Evolutionary conservation across 2,329 filamentous ascomycete species (phyloP).

Genomic region (Pseudogymnoascus destructans): DNA sequence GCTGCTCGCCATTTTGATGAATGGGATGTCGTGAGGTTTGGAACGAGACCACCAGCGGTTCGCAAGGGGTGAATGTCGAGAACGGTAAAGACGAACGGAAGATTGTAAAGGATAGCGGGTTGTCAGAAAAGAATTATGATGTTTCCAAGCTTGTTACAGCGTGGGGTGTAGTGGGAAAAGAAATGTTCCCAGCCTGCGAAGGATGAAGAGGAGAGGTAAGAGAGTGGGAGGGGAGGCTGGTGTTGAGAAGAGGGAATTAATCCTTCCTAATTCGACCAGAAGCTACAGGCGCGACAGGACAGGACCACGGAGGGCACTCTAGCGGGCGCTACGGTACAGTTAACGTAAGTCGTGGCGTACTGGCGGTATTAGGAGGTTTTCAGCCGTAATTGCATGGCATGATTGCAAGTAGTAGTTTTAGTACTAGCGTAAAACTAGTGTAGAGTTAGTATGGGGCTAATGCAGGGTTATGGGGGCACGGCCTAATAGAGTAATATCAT

Average conservation of each 20-base stretch:
- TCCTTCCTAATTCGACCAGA: constrained; percentile 6
- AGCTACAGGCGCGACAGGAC: background rate
- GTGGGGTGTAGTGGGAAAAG: background rate
- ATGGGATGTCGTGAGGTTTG: constrained; percentile 12
- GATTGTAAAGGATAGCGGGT: background rate
- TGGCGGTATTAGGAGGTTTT: too few relatives aligned
- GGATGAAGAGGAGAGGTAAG: background rate
- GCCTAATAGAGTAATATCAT: too few relatives aligned
- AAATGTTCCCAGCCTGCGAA: background rate
- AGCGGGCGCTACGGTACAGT: too few relatives aligned
- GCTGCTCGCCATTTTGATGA: constrained; percentile 22
- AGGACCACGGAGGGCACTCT: too few relatives aligned
- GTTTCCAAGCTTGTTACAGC: background rate
- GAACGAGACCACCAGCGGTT: background rate
- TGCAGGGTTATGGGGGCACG: too few relatives aligned
- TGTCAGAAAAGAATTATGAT: background rate
- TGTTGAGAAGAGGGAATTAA: constrained; percentile 5
- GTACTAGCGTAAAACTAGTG: too few relatives aligned
- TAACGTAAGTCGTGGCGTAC: too few relatives aligned
- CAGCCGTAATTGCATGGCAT: too few relatives aligned
- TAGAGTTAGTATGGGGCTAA: too few relatives aligned
- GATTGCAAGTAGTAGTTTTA: too few relatives aligned
- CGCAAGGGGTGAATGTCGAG: background rate
- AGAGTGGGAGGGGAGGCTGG: background rate
- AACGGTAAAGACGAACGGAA: background rate